These are phyloP conservation scores for Wakefieldia striispora DNA, from an alignment of 768 basidiomycete genomes.

Conservation along the genomic window DNA sequence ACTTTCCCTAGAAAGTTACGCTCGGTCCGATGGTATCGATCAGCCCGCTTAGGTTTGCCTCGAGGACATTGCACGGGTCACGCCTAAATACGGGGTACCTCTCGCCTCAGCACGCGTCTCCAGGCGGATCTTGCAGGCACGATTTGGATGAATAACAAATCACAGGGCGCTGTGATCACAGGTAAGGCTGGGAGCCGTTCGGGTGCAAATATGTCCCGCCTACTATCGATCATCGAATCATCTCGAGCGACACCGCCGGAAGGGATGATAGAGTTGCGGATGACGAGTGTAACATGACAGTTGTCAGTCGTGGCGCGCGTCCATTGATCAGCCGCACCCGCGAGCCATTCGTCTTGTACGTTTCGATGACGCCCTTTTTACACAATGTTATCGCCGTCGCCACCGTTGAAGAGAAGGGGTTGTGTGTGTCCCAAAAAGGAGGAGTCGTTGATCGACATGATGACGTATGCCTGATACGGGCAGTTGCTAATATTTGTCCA, in stretches of 20 bases:
- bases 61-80: conserved; percentile 9
- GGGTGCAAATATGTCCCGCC: conserved; percentile 2
- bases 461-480: conserved; percentile 24
- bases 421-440: conserved; percentile 22
- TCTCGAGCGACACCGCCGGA: conserved; percentile 15
- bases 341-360: not conserved
- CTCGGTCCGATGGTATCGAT: conserved; percentile 6
- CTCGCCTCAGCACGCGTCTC: not conserved
- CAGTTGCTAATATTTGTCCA: not conserved
- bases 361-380: not conserved
- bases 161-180: not conserved
- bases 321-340: conserved; percentile 7
- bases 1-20: conserved; percentile 16
- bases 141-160: not conserved
- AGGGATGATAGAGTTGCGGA: conserved; percentile 8
- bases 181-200: not conserved
- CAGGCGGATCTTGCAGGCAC: conserved; percentile 20
- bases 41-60: conserved; percentile 9
- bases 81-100: not conserved
- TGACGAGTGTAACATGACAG: not conserved
- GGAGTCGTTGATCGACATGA: conserved; percentile 22
- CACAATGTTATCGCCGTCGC: not conserved
- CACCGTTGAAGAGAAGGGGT: not conserved
- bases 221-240: not conserved
- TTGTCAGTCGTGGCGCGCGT: conserved; percentile 14